These are phyloP conservation scores for Harringtonia lauricola DNA, from an alignment of 2,329 filamentous ascomycete species.

Conservation along the genomic window DNA sequence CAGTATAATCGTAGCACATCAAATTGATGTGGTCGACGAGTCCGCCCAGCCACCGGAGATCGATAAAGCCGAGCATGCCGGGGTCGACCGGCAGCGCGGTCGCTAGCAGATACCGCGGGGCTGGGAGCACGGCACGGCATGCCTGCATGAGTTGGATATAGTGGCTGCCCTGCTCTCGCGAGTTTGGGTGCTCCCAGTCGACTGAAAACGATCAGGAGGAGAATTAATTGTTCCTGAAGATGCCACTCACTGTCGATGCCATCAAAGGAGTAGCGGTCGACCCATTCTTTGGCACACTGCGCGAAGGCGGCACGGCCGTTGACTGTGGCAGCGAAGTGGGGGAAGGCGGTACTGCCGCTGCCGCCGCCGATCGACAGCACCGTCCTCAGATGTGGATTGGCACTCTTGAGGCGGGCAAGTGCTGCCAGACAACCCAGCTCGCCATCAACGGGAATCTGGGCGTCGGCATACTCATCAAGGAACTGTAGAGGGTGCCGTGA, in stretches of 20 bases:
- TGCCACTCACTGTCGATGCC: constrained; percentile 49
- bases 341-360: constrained; percentile 49
- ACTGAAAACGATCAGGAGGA: constrained; percentile 27
- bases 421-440: constrained; percentile 48
- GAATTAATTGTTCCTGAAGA: too few species aligned
- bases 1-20: constrained; percentile 60
- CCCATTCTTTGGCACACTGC: constrained; percentile 37
- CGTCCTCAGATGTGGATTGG: constrained; percentile 44
- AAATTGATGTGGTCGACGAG: constrained; percentile 53
- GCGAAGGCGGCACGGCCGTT: constrained; percentile 41
- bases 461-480: constrained; percentile 54
- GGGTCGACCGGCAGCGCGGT: constrained; percentile 52
- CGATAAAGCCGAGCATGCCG: constrained; percentile 50
- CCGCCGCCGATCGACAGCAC: constrained; percentile 57
- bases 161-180: constrained; percentile 40
- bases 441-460: constrained; percentile 48
- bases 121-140: constrained; percentile 43
- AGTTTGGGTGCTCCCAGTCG: constrained; percentile 57
- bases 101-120: constrained; percentile 39
- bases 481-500: constrained; percentile 12
- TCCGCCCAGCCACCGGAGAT: constrained; percentile 36
- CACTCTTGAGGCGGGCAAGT: constrained; percentile 44
- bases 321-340: constrained; percentile 39
- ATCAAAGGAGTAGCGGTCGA: constrained; percentile 46
- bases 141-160: constrained; percentile 44